Evolutionary conservation across 176 grass and related monocot species (phyloP), one percentile per base, ranked within the genome.

Genomic region (Canna indica): DNA sequence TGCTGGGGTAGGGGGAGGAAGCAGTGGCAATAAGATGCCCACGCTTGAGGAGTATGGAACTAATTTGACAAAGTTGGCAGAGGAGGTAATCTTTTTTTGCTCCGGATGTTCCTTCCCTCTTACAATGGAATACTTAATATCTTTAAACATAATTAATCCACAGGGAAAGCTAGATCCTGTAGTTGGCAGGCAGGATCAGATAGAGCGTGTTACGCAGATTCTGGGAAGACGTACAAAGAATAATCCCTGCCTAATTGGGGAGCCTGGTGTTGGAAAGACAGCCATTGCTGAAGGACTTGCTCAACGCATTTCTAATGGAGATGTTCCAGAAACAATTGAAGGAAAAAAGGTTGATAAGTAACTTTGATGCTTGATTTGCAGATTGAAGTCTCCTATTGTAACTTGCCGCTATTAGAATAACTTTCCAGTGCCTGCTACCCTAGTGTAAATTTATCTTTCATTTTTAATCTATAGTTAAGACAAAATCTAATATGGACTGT

Each of bases 11-110:
- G 94, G 89, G 25, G 94, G 94, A 25, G 89, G 86, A 72, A 91
- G 86, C 48, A 90, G 88, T 75, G 89, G 94, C 6, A 86, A 90
- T 80, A 99, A 99, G 81, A 90, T 92, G 89, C 94, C 94, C 7
- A 99, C 94, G 20, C 94, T 99, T 63, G 94, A 99, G 79, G 94
- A 99, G 69, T 99, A 99, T 22, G 94, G 94, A 68, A 99, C 94
- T 81, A 99, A 90, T 81, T 83, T 99, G 75, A 99, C 94, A 65
- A 99, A 99, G 76, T 80, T 97, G 39, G 94, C 94, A 9, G 94
- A 97, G 59, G 94, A 97, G 88, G 88, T 96, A 90, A 76, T 73
- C 38, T 47, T 65, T 62, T 15, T 64, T 15, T 17, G 14, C 14
- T 35, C 4, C 16, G 16, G 18, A 64, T 64, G 31, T 6, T 30